Evolutionary conservation across 257 asterid species (phyloP).

Genomic region (Oldenlandia corymbosa): DNA sequence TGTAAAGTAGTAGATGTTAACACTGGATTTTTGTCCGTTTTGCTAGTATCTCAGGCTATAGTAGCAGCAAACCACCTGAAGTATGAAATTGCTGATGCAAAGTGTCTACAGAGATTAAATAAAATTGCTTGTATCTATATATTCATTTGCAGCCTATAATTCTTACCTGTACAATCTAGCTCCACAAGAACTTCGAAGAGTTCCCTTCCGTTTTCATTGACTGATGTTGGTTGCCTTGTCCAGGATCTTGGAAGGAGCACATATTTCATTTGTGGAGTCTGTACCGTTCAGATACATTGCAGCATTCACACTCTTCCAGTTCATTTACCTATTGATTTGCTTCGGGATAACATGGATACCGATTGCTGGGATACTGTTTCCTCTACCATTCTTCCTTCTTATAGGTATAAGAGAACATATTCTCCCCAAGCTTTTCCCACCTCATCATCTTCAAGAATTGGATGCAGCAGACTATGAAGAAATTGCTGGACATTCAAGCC

Average conservation of each 20-base stretch:
- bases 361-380: slow-evolving; percentile 78
- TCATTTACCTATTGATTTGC: slow-evolving; percentile 54
- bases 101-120: too few species aligned
- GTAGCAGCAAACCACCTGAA: background rate
- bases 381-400: slow-evolving; percentile 71
- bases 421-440: slow-evolving; percentile 67
- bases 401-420: slow-evolving; percentile 63
- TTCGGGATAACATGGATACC: slow-evolving; percentile 96
- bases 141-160: background rate
- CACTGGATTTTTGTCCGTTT: background rate
- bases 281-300: slow-evolving; percentile 82
- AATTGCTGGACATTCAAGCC: slow-evolving; percentile 46
- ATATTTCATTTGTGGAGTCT: slow-evolving; percentile 73
- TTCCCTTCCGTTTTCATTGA: background rate
- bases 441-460: slow-evolving; percentile 50
- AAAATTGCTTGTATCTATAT: background rate
- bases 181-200: background rate
- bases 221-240: background rate
- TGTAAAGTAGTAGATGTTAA: too few species aligned
- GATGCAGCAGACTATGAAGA: slow-evolving; percentile 91
- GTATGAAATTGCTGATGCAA: background rate
- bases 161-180: background rate
- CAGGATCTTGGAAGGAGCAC: slow-evolving; percentile 69
- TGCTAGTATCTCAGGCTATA: background rate
- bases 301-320: slow-evolving; percentile 60